Evolutionary conservation across 225 moss, liverwort and hornwort species (phyloP), one percentile per base, ranked within the genome.

Genomic region (Takakia lepidozioides): DNA sequence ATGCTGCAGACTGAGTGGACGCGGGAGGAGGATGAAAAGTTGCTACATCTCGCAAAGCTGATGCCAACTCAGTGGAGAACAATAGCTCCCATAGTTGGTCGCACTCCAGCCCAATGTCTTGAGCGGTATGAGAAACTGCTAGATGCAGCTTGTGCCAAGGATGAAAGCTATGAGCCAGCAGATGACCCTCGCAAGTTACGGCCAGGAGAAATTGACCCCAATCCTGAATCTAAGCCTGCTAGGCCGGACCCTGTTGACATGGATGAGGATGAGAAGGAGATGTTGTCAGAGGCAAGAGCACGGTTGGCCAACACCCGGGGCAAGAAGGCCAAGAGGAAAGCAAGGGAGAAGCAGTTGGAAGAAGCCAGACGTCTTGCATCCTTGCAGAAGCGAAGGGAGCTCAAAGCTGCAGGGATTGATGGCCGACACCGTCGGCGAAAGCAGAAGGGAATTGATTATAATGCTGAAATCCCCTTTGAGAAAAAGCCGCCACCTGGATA

Each of bases 251-350:
- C 86, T 37, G 89, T 95, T 26, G 86, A 95, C 59, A 90, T 95
- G 93, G 89, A 89, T 52, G 92, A 92, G 63, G 88, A 92, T 60
- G 93, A 95, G 52, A 93, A 88, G 81, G 88, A 92, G 62, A 92
- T 85, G 92, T 51, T 92, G 25, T 92, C 92, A 30, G 88, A 88
- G 57, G 92, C 92, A 1, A 93, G 92, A 66, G 92, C 88, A 0
- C 84, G 92, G 66, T 55, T 93, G 68, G 92, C 92, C 21, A 93
- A 93, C 32, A 93, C 92, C 17, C 66, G 88, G 30, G 88, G 92
- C 25, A 93, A 93, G 75, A 93, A 93, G 62, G 92, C 92, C 6
- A 93, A 93, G 63, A 76, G 92, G 29, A 87, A 93, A 61, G 92
- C 92, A 0, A 72, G 88, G 57, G 88, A 93, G 58, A 88, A 93